These are phyloP conservation scores for Phytophthora tentaculata DNA, from an alignment of 352 stramenopile species.

Conservation along the genomic window DNA sequence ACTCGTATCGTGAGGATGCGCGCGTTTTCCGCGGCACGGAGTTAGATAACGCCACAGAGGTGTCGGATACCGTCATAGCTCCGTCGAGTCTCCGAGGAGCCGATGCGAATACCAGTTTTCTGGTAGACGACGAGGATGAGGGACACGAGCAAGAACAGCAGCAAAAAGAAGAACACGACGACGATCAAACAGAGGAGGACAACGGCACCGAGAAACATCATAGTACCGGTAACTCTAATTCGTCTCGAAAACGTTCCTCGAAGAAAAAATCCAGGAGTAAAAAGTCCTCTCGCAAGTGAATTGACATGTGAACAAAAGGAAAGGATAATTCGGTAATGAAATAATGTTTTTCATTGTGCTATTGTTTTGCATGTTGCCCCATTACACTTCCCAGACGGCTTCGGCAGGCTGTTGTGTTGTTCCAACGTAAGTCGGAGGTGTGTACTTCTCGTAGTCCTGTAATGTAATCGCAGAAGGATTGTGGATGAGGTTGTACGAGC, in stretches of 20 bases:
- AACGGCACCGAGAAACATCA: constrained; percentile 5
- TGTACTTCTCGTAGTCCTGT: constrained; percentile 44
- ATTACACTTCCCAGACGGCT: constrained; percentile 79
- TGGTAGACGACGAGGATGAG: constrained; percentile 27
- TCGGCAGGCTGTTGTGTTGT: constrained; percentile 50
- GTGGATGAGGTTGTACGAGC: constrained; percentile 79
- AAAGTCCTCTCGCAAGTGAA: constrained; percentile 28
- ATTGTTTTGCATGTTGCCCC: no score
- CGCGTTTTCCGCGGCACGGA: constrained; percentile 43
- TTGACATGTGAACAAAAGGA: neutral
- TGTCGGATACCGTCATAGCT: constrained; percentile 27
- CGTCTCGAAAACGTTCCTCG: constrained; percentile 15
- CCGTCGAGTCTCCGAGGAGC: constrained; percentile 16
- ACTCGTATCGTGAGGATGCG: constrained; percentile 20
- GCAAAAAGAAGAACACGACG: constrained; percentile 19
- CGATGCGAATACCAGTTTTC: constrained; percentile 20
- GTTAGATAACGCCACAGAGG: constrained; percentile 20
- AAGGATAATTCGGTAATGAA: no score
- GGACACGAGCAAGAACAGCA: constrained; percentile 19
- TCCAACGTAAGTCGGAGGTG: constrained; percentile 61
- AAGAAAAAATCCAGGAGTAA: constrained; percentile 37
- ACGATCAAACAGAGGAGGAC: constrained; percentile 15
- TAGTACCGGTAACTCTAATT: constrained; percentile 14
- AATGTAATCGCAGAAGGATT: constrained; percentile 35
- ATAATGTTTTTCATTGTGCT: no score